Conservation (phyloP, 805 yeast species). For the Saturnispora quitensis region DNA sequence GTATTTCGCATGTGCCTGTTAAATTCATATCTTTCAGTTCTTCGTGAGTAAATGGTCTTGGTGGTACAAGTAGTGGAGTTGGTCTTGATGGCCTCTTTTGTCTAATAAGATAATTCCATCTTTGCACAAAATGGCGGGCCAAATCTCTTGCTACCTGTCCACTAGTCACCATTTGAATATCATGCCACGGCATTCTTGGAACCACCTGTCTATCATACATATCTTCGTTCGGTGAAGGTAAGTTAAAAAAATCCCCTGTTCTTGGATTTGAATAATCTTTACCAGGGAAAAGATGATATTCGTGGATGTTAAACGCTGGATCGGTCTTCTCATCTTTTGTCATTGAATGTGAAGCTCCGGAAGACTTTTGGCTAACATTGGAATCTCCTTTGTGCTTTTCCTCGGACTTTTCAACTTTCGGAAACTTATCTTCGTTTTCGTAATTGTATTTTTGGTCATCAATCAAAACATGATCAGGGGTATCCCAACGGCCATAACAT, state of each 20-base stretch:
- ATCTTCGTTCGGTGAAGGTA: conserved; percentile 82
- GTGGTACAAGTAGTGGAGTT: conserved; percentile 88
- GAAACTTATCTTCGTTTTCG: conserved; percentile 22
- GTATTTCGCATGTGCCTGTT: conserved; percentile 86
- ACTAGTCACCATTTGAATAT: conserved; percentile 89
- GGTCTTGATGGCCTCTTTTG: conserved; percentile 92
- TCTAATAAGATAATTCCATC: conserved; percentile 91
- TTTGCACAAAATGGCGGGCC: conserved; percentile 88
- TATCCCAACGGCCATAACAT: conserved; percentile 93
- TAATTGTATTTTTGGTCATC: conserved; percentile 46
- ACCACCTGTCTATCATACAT: conserved; percentile 74
- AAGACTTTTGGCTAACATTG: conserved; percentile 10
- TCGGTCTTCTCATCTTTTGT: background rate
- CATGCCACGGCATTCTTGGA: conserved; percentile 99
- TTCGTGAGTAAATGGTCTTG: conserved; percentile 71
- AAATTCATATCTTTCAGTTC: conserved; percentile 55
- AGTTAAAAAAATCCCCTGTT: conserved; percentile 71
- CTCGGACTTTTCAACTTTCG: background rate
- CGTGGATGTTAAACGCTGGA: conserved; percentile 16
- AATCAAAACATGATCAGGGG: conserved; percentile 84
- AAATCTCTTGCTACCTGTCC: conserved; percentile 94
- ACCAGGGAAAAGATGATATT: conserved; percentile 80
- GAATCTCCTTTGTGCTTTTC: background rate
- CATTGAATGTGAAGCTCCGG: background rate
- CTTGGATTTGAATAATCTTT: conserved; percentile 97